Evolutionary conservation across 1,284 basidiomycete species (phyloP).

Genomic region (Tetrapyrgos nigripes): DNA sequence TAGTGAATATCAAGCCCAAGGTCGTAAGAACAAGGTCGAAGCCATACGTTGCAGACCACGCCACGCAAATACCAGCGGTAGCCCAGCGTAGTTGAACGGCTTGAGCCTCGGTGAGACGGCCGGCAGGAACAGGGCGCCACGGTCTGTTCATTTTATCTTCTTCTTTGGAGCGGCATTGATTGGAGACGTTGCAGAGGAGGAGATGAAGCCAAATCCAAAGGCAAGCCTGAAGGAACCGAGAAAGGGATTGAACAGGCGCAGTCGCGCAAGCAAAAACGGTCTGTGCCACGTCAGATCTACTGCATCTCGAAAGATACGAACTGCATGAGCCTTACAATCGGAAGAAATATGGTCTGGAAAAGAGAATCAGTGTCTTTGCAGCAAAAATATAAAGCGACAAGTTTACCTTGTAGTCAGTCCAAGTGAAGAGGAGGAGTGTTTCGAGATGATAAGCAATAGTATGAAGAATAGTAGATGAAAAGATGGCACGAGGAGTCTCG

Average conservation of each 20-base stretch:
- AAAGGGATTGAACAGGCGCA: background rate
- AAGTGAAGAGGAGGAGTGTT: background rate
- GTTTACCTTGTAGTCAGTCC: background rate
- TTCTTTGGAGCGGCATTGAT: constrained; percentile 38
- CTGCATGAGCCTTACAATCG: background rate
- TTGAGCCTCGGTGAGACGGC: constrained; percentile 27
- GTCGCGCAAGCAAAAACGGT: background rate
- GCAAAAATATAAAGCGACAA: too few relatives aligned
- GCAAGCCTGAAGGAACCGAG: background rate
- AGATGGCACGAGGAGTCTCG: too few relatives aligned
- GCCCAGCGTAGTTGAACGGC: constrained; percentile 35
- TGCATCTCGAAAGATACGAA: background rate
- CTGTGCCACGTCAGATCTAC: background rate
- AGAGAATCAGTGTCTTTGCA: too few relatives aligned
- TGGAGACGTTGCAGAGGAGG: constrained; percentile 47
- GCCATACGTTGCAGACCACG: constrained; percentile 28
- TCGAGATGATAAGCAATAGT: constrained; percentile 24
- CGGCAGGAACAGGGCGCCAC: constrained; percentile 42
- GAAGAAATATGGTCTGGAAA: background rate
- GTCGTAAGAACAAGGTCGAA: constrained; percentile 23
- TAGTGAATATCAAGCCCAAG: constrained; percentile 19
- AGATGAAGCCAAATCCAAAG: constrained; percentile 52
- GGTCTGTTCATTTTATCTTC: constrained; percentile 43
- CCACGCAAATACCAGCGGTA: constrained; percentile 30
- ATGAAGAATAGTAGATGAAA: too few relatives aligned